Evolutionary conservation across 2,329 filamentous ascomycete genomes (phyloP).

Genomic region (Alternaria metachromatica): DNA sequence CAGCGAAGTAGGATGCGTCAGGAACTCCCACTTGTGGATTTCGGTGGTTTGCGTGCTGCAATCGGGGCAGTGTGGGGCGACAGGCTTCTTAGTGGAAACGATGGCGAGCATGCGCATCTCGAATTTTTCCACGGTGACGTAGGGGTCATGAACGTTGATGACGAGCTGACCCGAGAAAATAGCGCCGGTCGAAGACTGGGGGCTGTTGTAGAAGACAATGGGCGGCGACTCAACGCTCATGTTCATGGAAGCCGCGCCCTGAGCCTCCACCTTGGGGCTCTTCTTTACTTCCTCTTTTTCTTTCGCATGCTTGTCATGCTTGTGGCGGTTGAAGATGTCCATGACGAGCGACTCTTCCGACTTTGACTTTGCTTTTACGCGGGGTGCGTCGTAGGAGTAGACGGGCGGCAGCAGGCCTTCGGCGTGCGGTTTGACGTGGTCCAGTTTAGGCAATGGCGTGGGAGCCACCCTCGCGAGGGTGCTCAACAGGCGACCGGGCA

Average conservation of each 20-base stretch:
- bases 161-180: slow-evolving; percentile 84
- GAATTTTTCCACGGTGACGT: slow-evolving; percentile 73
- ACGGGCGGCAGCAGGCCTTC: slow-evolving; percentile 42
- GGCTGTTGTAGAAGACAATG: slow-evolving; percentile 79
- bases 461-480: slow-evolving; percentile 42
- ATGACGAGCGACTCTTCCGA: slow-evolving; percentile 48
- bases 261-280: slow-evolving; percentile 45
- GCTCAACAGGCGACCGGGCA: slow-evolving; percentile 47
- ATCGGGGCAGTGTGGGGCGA: slow-evolving; percentile 76
- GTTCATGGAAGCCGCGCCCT: slow-evolving; percentile 60
- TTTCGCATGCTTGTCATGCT: slow-evolving; percentile 32
- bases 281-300: slow-evolving; percentile 36
- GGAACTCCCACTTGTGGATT: slow-evolving; percentile 79
- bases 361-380: slow-evolving; percentile 30
- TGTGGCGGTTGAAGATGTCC: slow-evolving; percentile 50
- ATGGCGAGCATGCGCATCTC: slow-evolving; percentile 74
- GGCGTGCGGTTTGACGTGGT: slow-evolving; percentile 27
- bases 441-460: slow-evolving; percentile 40
- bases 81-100: slow-evolving; percentile 80
- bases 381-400: slow-evolving; percentile 44
- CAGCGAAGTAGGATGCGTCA: slow-evolving; percentile 49
- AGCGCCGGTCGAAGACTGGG: slow-evolving; percentile 79
- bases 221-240: slow-evolving; percentile 84
- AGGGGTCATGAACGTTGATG: slow-evolving; percentile 70
- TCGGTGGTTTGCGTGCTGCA: slow-evolving; percentile 76